A percentile compares a stretch with the other conserved stretches of the same genome.
These are phyloP conservation scores for Fistulinella prunicolor DNA, from an alignment of 768 basidiomycete genomes.

Conservation along the genomic window DNA sequence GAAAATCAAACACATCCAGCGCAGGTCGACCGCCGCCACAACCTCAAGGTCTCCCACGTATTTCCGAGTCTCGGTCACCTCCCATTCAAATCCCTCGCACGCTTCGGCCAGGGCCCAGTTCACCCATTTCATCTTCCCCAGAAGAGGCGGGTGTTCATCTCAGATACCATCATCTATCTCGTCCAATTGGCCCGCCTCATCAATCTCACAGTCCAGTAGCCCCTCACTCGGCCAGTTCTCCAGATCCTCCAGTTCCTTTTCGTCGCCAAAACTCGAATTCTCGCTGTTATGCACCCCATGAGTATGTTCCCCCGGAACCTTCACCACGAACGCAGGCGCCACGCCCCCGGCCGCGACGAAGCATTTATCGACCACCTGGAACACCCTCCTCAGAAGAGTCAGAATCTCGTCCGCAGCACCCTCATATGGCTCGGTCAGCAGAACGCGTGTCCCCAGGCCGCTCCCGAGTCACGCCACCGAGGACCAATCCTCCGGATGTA, in stretches of 20 bases:
- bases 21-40: not conserved
- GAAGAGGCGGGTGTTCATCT: slow-evolving; percentile 12
- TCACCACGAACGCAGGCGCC: slow-evolving; percentile 2
- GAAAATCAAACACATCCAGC: not conserved
- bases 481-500: slow-evolving; percentile 10
- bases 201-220: slow-evolving; percentile 2
- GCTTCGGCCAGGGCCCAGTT: slow-evolving; percentile 2
- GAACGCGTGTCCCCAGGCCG: not conserved
- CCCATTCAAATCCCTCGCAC: slow-evolving; percentile 16
- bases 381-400: slow-evolving; percentile 12
- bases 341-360: slow-evolving; percentile 3
- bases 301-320: not conserved
- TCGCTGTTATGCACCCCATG: not conserved
- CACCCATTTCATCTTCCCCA: slow-evolving; percentile 16
- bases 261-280: not conserved
- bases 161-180: slow-evolving; percentile 8
- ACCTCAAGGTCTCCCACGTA: not conserved
- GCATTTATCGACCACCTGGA: not conserved
- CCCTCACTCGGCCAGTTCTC: slow-evolving; percentile 4
- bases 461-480: slow-evolving; percentile 12
- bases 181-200: not conserved
- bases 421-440: not conserved
- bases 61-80: not conserved
- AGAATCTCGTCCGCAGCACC: slow-evolving; percentile 1
- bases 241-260: not conserved